A percentile compares a stretch with the other conserved stretches of the same genome.
Evolutionary conservation across 2,329 filamentous ascomycete genomes (phyloP).

Genomic region (Aspergillus sp.): DNA sequence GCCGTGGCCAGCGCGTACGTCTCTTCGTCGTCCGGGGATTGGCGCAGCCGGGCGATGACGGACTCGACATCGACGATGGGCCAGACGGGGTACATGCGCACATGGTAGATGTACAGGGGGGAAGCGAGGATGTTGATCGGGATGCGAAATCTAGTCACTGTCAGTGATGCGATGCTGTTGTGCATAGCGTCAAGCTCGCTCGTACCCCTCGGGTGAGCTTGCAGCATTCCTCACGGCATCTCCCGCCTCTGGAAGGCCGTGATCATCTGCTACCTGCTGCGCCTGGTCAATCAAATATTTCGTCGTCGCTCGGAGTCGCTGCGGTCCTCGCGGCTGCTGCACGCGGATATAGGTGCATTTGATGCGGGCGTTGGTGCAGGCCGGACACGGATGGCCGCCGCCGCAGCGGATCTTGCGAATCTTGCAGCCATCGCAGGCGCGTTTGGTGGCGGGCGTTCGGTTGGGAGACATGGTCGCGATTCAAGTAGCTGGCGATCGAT

Average conservation of each 20-base stretch:
- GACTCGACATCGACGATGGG: constrained; percentile 49
- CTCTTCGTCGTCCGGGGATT: constrained; percentile 26
- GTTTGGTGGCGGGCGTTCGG: constrained; percentile 26
- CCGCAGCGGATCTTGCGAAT: constrained; percentile 54
- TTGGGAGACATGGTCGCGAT: constrained; percentile 9
- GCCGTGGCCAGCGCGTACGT: constrained; percentile 46
- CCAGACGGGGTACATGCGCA: constrained; percentile 55
- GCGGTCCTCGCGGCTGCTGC: constrained; percentile 48
- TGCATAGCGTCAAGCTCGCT: no score
- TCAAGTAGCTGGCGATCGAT: not conserved
- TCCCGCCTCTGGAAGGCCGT: not conserved
- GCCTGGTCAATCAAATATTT: constrained; percentile 21
- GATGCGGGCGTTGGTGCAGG: constrained; percentile 46
- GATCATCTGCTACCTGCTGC: constrained; percentile 9
- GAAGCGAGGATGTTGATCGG: constrained; percentile 24
- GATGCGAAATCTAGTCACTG: constrained; percentile 10
- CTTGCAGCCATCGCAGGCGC: constrained; percentile 54
- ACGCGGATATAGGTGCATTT: constrained; percentile 52
- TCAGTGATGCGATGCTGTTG: not conserved
- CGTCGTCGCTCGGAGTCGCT: constrained; percentile 34
- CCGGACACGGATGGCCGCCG: constrained; percentile 47
- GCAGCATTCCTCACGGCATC: not conserved
- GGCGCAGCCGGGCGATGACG: constrained; percentile 38
- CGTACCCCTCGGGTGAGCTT: not conserved
- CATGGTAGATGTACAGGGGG: constrained; percentile 47